Evolutionary conservation across 1,284 basidiomycete species (phyloP), one percentile per base, ranked within the genome.

Genomic region (Ganoderma lucidum): DNA sequence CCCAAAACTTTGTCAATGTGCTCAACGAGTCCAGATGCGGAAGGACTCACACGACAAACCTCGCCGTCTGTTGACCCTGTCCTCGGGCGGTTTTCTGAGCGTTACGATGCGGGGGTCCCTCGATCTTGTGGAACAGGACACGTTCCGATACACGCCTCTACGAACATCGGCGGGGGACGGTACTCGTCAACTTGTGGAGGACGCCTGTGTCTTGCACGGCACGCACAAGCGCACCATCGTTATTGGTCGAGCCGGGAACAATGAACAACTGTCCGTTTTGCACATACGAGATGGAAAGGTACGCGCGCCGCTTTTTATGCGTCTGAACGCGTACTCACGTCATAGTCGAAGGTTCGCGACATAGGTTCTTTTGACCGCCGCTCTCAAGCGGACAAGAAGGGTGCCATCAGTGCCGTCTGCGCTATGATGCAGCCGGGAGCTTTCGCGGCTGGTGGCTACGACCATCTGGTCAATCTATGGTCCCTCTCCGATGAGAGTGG

Each of bases 401-500:
- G 76, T 15, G 86, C 85, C 6, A 79, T 83, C 39, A 85, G 84
- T 65, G 82, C 23, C 12, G 74, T 87, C 5, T 76, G 82, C 15
- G 56, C 83, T 12, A 77, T 85, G 78, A 74, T 78, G 71, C 81
- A 81, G 37, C 79, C 83, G 9, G 74, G 77, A 32, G 78, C 78
- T 74, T 86, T 87, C 73, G 85, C 80, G 9, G 87, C 80, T 6
- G 87, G 86, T n/a, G 86, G 86, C 8, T 81, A 85, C 63, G 85
- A 87, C 75, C 86, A 86, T 68, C 64, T 74, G 35, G 79, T 88
- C 19, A 85, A 86, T 68, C 73, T 86, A 3, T 87, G 86, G 86
- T 76, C 81, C 23, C 65, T 85, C 4, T 64, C 74, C 32, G 72
- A 78, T 23, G 75, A 79, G 39, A 15, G 78, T 80, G 66, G 65